Conservation (phyloP, 257 asterid genomes). For the Lycium barbarum region DNA sequence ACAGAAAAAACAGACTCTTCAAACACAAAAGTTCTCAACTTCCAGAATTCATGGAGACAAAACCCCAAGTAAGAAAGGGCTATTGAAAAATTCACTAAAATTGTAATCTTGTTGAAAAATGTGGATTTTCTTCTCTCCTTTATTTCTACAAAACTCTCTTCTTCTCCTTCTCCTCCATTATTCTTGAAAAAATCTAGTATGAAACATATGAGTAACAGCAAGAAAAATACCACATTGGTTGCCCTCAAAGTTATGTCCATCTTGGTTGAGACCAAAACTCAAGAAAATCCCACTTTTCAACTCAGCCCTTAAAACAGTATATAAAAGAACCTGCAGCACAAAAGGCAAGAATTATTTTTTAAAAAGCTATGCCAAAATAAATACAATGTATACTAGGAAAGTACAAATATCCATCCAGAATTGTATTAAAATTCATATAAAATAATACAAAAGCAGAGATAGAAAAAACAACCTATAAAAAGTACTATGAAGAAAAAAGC, state of each 20-base stretch:
- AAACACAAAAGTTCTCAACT: conserved; percentile 20
- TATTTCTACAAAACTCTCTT: conserved; percentile 26
- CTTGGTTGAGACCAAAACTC: conserved; percentile 22
- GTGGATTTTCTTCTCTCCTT: conserved; percentile 30
- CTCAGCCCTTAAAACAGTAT: conserved; percentile 28
- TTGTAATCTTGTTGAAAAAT: conserved; percentile 46
- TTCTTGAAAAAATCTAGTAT: conserved; percentile 46
- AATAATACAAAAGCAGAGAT: background rate
- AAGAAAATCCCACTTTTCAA: background rate
- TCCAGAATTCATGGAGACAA: conserved; percentile 52
- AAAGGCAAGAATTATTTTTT: background rate
- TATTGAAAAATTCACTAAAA: conserved; percentile 48
- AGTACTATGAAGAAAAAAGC: conserved; percentile 43
- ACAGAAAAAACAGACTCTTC: conserved; percentile 47
- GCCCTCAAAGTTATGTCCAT: conserved; percentile 58
- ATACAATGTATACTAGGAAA: background rate
- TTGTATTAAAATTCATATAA: background rate
- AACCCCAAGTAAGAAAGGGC: conserved; percentile 49
- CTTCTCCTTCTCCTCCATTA: conserved; percentile 33
- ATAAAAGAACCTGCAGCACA: conserved; percentile 9
- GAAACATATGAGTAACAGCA: conserved; percentile 54
- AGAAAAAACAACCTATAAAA: background rate
- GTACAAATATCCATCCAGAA: background rate
- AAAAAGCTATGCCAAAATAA: background rate
- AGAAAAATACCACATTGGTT: conserved; percentile 55